Evolutionary conservation across 2,329 filamentous ascomycete species (phyloP), one percentile per base, ranked within the genome.

Genomic region (Dactylonectria macrodidyma): DNA sequence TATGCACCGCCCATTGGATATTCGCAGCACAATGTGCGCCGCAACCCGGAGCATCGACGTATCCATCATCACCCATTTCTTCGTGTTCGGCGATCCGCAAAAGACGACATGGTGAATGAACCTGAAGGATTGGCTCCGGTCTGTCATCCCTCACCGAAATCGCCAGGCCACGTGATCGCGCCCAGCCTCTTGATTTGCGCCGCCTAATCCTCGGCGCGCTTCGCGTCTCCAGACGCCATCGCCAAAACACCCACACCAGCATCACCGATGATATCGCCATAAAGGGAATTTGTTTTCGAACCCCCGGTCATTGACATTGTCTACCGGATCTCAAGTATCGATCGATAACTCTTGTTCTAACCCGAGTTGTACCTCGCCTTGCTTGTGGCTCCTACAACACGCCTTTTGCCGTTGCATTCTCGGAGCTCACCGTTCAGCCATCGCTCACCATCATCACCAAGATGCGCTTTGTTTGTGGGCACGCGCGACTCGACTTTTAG

Each of bases 171-270:
- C 76, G 76, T 78, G 76, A 78, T 68, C 66, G 67, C 72, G 67
- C 51, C 71, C 71, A 76, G 51, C 72, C 72, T 75, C 70, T 67
- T 56, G 58, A 68, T 76, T 69, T 75, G 77, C 75, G 77, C 77
- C 78, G 78, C 77, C 73, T 80, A 80, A 80, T 77, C 78, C 58
- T 80, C 78, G 78, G 78, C 74, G 78, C 77, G 72, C 72, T 72
- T 71, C 76, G 77, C 78, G 76, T 73, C 70, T 62, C 62, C 33
- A 52, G 67, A 57, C 66, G 62, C 60, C 68, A 73, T 75, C 74
- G 71, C 73, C 65, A 69, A 75, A 75, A 71, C 73, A 76, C 65
- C 67, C 74, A 66, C 70, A 69, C 70, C 66, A 71, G 72, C 72
- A 70, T 72, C 71, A 62, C 38, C 61, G 57, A 71, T 61, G 61